Percentiles rank a stretch among this genome's conserved stretches.
These are phyloP conservation scores for Passalora sequoiae DNA, from an alignment of 2,329 filamentous ascomycete species.

Conservation along the genomic window DNA sequence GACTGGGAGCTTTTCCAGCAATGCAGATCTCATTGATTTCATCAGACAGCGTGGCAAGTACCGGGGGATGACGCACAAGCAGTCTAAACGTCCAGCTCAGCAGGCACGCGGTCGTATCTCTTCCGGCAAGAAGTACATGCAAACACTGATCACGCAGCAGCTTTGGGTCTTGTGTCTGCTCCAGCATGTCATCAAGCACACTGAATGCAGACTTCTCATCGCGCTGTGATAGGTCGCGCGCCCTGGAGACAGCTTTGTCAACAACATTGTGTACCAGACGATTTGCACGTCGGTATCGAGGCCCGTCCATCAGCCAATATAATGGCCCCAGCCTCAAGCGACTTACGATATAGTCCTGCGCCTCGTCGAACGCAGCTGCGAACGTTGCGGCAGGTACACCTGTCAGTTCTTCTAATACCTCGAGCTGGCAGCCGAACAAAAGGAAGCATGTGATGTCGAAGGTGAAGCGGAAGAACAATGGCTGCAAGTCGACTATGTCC, in stretches of 20 bases:
- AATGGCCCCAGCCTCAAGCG: conserved; percentile 7
- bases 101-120: conserved; percentile 8
- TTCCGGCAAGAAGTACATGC: conserved; percentile 9
- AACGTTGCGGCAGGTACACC: neutral
- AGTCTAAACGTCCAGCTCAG: conserved; percentile 8
- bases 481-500: neutral
- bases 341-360: conserved; percentile 3
- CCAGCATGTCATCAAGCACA: conserved; percentile 5
- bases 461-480: neutral
- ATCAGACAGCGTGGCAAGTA: neutral
- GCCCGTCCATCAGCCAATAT: conserved; percentile 10
- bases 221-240: too few species aligned
- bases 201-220: too few species aligned
- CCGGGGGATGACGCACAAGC: conserved; percentile 2
- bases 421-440: neutral
- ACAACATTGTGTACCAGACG: conserved; percentile 2
- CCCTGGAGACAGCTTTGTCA: neutral
- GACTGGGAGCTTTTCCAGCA: neutral
- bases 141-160: conserved; percentile 8
- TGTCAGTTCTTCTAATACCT: neutral
- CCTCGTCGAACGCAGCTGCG: conserved; percentile 7
- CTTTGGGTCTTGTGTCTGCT: neutral
- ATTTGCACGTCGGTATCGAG: neutral
- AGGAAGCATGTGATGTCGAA: neutral
- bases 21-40: conserved; percentile 4